These are phyloP conservation scores for Quercus tomentella DNA, from an alignment of 331 rosid genomes.

Conservation along the genomic window DNA sequence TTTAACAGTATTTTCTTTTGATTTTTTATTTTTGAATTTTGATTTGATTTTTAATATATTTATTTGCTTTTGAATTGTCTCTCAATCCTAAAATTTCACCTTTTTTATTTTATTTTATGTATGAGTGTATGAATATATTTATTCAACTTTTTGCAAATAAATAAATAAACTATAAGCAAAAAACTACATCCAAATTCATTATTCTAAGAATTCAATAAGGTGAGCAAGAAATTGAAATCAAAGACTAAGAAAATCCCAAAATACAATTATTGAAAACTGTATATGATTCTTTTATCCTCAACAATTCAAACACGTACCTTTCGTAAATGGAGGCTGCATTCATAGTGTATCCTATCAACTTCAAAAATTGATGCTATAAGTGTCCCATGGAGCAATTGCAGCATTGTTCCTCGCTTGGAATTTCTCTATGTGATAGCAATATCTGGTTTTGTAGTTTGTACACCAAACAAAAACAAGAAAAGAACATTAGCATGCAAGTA, in stretches of 20 bases:
- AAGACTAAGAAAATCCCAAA: not conserved
- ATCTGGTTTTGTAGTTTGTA: not conserved
- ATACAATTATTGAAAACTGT: not conserved
- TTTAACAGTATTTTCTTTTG: no score
- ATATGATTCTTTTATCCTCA: not conserved
- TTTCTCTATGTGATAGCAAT: not conserved
- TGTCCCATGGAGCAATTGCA: constrained; percentile 61
- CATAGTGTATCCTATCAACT: constrained; percentile 43
- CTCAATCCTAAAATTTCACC: no score
- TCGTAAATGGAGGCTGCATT: constrained; percentile 26
- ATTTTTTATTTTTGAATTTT: no score
- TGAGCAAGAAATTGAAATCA: not conserved
- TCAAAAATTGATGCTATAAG: constrained; percentile 49
- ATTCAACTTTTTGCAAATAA: no score
- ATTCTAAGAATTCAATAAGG: no score
- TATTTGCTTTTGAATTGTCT: no score
- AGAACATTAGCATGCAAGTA: not conserved
- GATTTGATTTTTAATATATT: no score
- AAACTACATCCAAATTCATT: no score
- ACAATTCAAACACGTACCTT: constrained; percentile 31
- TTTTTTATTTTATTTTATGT: no score
- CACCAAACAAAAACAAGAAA: not conserved
- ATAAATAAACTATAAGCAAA: no score
- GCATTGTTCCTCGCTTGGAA: constrained; percentile 23
- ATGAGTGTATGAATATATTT: no score